phyloP scores from a whole-genome alignment of 2,329 filamentous ascomycete genomes.

The Cytospora mali region DNA sequence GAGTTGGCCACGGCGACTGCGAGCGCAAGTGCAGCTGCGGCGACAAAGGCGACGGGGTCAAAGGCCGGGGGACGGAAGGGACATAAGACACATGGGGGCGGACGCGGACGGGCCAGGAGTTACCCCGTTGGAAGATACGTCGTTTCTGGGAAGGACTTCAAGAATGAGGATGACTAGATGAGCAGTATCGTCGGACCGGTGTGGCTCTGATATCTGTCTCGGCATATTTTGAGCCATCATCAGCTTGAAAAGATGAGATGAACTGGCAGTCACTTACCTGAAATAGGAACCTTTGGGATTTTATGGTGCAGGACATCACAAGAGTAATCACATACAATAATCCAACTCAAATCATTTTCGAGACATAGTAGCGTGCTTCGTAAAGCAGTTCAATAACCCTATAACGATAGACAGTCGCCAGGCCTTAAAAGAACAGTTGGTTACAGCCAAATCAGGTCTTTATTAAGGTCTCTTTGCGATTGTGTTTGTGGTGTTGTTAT shows the following conservation, averaged over 20 bases:
- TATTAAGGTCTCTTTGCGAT: no score
- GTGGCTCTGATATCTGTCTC: not conserved
- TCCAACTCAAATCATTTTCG: not conserved
- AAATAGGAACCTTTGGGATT: not conserved
- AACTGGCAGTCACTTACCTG: not conserved
- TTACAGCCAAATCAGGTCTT: no score
- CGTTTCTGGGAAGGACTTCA: constrained; percentile 8
- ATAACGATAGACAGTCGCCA: no score
- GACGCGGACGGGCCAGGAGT: constrained; percentile 13
- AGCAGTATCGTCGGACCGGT: not conserved
- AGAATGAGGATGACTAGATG: not conserved
- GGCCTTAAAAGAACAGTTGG: no score
- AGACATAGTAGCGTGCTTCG: not conserved
- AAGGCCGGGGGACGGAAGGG: no score
- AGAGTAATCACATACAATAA: not conserved
- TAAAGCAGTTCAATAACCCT: not conserved
- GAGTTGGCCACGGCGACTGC: constrained; percentile 12
- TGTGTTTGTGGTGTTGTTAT: no score
- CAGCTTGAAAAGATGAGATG: not conserved
- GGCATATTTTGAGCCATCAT: not conserved
- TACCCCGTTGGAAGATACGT: constrained; percentile 9
- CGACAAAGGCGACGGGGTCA: no score
- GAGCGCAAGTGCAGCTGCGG: not conserved
- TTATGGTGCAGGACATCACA: not conserved
- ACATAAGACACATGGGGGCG: not conserved